phyloP scores from a whole-genome alignment of 768 basidiomycete genomes.

The Cyathus striatus region DNA sequence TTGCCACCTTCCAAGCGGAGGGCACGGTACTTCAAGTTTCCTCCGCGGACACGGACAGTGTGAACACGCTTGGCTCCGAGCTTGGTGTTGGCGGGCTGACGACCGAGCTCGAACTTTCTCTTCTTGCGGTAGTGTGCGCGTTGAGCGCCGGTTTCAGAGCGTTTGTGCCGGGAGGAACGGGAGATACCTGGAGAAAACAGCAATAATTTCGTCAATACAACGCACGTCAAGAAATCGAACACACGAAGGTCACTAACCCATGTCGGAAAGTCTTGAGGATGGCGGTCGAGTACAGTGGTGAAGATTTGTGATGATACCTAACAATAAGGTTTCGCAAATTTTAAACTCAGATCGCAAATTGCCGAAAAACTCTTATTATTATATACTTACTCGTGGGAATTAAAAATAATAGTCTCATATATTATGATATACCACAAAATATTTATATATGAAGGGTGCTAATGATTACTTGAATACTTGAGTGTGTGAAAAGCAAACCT shows the following conservation, averaged over 20 bases:
- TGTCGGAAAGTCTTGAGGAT: slow-evolving; percentile 71
- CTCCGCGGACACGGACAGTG: slow-evolving; percentile 91
- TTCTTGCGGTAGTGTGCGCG: slow-evolving; percentile 98
- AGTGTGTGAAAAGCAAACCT: too few species aligned
- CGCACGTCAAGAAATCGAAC: slow-evolving; percentile 10
- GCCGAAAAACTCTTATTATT: slow-evolving; percentile 14
- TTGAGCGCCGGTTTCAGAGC: slow-evolving; percentile 88
- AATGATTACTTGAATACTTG: too few species aligned
- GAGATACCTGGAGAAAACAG: slow-evolving; percentile 73
- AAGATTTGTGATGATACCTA: slow-evolving; percentile 51
- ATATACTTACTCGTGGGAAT: too few species aligned
- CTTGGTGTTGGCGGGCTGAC: slow-evolving; percentile 96
- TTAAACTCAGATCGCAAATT: slow-evolving; percentile 30
- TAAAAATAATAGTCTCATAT: too few species aligned
- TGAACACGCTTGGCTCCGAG: slow-evolving; percentile 95
- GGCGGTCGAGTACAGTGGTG: slow-evolving; percentile 36
- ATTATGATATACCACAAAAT: too few species aligned
- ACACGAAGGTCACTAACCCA: slow-evolving; percentile 55
- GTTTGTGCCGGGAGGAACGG: slow-evolving; percentile 95
- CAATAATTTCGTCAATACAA: slow-evolving; percentile 7
- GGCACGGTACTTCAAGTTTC: slow-evolving; percentile 92
- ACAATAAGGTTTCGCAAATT: slow-evolving; percentile 37
- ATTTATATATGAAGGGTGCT: too few species aligned
- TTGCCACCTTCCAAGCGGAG: slow-evolving; percentile 96
- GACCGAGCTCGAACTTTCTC: slow-evolving; percentile 99